Evolutionary conservation across 495 filamentous ascomycete genomes (phyloP), one percentile per base, ranked within the genome.

Genomic region (Neurospora discreta): DNA sequence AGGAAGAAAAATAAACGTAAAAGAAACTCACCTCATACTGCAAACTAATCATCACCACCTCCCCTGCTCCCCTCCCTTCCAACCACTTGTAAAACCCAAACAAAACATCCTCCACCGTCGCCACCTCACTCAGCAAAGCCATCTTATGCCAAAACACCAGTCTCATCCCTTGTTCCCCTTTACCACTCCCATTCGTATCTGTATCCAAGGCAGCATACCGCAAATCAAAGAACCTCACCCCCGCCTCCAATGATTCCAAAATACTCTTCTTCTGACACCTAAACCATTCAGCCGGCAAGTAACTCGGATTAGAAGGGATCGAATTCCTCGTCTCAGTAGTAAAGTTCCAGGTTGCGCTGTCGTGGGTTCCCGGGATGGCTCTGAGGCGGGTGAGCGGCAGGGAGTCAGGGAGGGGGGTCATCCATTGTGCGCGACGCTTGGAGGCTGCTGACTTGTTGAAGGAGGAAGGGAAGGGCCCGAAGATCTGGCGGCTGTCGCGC

Each of bases 41-140:
- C 52, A 97, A 77, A n/a, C 89, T 92, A 75, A 97, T 84, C 71
- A 96, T 89, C 70, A 96, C 81, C 0, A 88, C 89, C 81, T 97
- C 93, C 44, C 81, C 85, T 0, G 88, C 87, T 73, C 96, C 52
- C 26, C 52, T 89, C 4, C 79, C 71, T 2, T 89, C 86, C 10
- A 97, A 84, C 86, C 86, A 87, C 7, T 73, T 60, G 71, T 86
- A 87, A 67, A 87, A 83, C 13, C 78, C 84, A 71, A 83, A 85
- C 5, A 88, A 74, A 3, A 87, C 82, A 70, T 85, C 82, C 9
- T 83, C 81, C 8, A 87, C 68, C 0, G 79, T 84, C 0, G 84
- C 82, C 3, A 72, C 77, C 69, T 83, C 81, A 1, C 83, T 85
- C 6, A 84, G 74, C 7, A 87, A 75, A 0, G 83, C 86, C 18